Percentiles rank a stretch among this genome's conserved stretches.
These are phyloP conservation scores for Tricholoma saponaceum DNA, from an alignment of 768 basidiomycete species.

Conservation along the genomic window DNA sequence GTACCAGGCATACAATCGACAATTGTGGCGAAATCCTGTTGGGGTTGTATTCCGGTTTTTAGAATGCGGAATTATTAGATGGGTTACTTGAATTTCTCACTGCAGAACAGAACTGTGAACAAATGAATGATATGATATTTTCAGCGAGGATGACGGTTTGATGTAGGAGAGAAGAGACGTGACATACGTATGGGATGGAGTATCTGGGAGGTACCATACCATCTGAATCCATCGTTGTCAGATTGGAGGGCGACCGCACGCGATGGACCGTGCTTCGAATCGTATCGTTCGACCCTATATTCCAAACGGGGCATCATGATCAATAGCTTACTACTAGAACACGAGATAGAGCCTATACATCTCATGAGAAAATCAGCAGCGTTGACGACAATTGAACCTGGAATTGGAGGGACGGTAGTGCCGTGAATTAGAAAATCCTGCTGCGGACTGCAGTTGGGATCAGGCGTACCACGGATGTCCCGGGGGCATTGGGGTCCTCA, in stretches of 20 bases:
- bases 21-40: constrained; percentile 35
- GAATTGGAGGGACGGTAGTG: constrained; percentile 32
- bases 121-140: background rate
- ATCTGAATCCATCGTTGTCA: constrained; percentile 9
- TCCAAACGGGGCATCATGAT: background rate
- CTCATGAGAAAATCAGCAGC: constrained; percentile 49
- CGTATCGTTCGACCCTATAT: constrained; percentile 39
- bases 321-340: background rate
- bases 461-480: constrained; percentile 30
- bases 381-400: constrained; percentile 47
- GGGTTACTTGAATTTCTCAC: constrained; percentile 15
- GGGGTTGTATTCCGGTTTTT: constrained; percentile 11
- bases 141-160: background rate
- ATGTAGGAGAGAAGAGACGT: background rate
- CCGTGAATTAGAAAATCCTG: background rate
- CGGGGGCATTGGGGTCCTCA: constrained; percentile 47
- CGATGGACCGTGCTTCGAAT: constrained; percentile 52
- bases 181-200: constrained; percentile 57
- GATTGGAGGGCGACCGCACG: constrained; percentile 37
- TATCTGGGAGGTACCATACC: constrained; percentile 47
- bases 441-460: background rate
- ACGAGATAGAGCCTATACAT: constrained; percentile 25
- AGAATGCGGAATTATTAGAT: background rate
- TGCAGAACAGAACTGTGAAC: constrained; percentile 27
- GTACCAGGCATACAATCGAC: constrained; percentile 52